A percentile compares a stretch with the other conserved stretches of the same genome.
Evolutionary conservation across 192 early-diverging fungal species (phyloP).

Genomic region (Globomyces pollinis-pini): DNA sequence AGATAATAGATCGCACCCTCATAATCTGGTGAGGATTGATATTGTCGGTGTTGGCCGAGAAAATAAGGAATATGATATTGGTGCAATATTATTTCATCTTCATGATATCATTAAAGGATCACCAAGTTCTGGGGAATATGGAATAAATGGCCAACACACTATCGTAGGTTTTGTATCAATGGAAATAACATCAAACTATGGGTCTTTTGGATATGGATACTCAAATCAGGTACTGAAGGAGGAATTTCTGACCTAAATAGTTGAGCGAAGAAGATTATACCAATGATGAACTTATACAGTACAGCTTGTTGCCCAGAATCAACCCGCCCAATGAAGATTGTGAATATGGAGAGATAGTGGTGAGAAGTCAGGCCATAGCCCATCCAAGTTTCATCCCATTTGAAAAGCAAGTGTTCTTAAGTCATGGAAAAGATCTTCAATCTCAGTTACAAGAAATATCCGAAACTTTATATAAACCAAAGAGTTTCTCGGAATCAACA

Average conservation of each 20-base stretch:
- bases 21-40: conserved; percentile 24
- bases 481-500: neutral
- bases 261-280: conserved; percentile 26
- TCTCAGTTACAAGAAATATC: conserved; percentile 2
- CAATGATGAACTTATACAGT: conserved; percentile 26
- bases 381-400: conserved; percentile 35
- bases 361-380: conserved; percentile 27
- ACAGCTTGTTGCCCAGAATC: conserved; percentile 38
- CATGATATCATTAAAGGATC: conserved; percentile 34
- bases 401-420: conserved; percentile 21
- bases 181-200: conserved; percentile 42
- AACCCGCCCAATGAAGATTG: conserved; percentile 21
- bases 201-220: conserved; percentile 41
- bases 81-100: conserved; percentile 34
- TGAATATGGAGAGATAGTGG: conserved; percentile 23
- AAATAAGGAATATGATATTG: conserved; percentile 11
- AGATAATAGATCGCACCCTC: conserved; percentile 32
- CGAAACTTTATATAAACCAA: neutral
- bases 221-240: conserved; percentile 18
- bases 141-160: conserved; percentile 18
- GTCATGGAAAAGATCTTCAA: conserved; percentile 20
- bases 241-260: conserved; percentile 14
- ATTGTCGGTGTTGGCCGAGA: conserved; percentile 16
- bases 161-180: conserved; percentile 33
- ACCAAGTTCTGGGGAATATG: conserved; percentile 7